These are phyloP conservation scores for Candida broadrunensis DNA, from an alignment of 805 yeast genomes.

Conservation along the genomic window DNA sequence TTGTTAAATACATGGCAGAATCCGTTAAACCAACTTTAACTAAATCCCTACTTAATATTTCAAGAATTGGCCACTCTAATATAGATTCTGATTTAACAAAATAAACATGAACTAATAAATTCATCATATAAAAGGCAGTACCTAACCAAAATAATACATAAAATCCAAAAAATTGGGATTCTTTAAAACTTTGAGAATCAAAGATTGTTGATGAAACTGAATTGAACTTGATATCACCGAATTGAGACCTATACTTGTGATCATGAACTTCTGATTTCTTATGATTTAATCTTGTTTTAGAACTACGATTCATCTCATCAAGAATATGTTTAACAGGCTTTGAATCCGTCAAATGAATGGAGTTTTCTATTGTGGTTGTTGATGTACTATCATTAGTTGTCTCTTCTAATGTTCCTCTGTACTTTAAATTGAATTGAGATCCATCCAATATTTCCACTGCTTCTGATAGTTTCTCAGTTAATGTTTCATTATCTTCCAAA, in stretches of 20 bases:
- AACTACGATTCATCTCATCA: background rate
- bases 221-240: constrained; percentile 51
- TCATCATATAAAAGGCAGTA: constrained; percentile 52
- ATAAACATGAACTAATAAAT: constrained; percentile 53
- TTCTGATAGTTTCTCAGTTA: background rate
- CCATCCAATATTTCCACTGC: background rate
- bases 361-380: no score
- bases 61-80: constrained; percentile 52
- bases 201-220: constrained; percentile 44
- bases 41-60: constrained; percentile 58
- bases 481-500: background rate
- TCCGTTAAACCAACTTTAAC: constrained; percentile 72
- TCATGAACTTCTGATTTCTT: constrained; percentile 2
- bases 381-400: background rate
- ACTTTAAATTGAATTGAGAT: background rate
- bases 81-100: constrained; percentile 40
- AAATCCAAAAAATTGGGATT: constrained; percentile 68
- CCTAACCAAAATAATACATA: constrained; percentile 78
- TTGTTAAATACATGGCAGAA: constrained; percentile 64
- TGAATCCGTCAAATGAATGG: background rate
- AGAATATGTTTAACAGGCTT: background rate
- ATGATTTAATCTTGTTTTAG: constrained; percentile 4
- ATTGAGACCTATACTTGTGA: constrained; percentile 39
- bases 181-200: constrained; percentile 45
- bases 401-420: background rate